Evolutionary conservation across 2,329 filamentous ascomycete species (phyloP).

Genomic region (Ascochyta clinopodiicola): DNA sequence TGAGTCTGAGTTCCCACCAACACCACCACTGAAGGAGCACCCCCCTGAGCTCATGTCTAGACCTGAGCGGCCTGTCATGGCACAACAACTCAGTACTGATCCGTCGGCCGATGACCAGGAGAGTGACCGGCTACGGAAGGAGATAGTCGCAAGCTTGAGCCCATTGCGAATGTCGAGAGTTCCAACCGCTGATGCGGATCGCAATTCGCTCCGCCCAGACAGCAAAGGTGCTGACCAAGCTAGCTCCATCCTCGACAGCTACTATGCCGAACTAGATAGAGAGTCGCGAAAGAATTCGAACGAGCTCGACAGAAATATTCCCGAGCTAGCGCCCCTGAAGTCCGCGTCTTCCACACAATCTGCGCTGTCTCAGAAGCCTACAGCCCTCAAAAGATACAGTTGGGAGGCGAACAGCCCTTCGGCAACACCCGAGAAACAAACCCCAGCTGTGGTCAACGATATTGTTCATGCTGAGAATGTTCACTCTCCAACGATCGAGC

Average conservation of each 20-base stretch:
- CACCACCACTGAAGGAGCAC: conserved; percentile 49
- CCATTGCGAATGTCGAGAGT: conserved; percentile 45
- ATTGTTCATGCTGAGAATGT: conserved; percentile 10
- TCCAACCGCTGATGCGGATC: conserved; percentile 25
- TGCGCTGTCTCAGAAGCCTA: conserved; percentile 23
- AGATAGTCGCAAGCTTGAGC: conserved; percentile 72
- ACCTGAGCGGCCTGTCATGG: conserved; percentile 34
- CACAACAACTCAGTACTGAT: conserved; percentile 55
- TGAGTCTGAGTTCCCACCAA: conserved; percentile 37
- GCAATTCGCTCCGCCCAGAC: conserved; percentile 34
- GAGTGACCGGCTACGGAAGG: conserved; percentile 73
- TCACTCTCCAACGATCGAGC: conserved; percentile 23
- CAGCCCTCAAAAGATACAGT: conserved; percentile 39
- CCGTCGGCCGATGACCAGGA: conserved; percentile 67
- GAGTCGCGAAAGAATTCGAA: conserved; percentile 40
- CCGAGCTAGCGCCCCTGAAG: conserved; percentile 11
- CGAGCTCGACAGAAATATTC: conserved; percentile 17
- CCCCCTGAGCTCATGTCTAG: conserved; percentile 27
- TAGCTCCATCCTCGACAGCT: conserved; percentile 68
- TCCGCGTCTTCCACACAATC: conserved; percentile 19
- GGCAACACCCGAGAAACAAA: conserved; percentile 18
- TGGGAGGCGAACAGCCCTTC: conserved; percentile 36
- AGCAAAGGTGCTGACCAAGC: conserved; percentile 53
- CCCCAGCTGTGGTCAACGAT: conserved; percentile 14
- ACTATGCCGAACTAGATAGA: conserved; percentile 63